Conservation (phyloP, 495 filamentous ascomycete genomes). For the Aspergillus egyptiacus region DNA sequence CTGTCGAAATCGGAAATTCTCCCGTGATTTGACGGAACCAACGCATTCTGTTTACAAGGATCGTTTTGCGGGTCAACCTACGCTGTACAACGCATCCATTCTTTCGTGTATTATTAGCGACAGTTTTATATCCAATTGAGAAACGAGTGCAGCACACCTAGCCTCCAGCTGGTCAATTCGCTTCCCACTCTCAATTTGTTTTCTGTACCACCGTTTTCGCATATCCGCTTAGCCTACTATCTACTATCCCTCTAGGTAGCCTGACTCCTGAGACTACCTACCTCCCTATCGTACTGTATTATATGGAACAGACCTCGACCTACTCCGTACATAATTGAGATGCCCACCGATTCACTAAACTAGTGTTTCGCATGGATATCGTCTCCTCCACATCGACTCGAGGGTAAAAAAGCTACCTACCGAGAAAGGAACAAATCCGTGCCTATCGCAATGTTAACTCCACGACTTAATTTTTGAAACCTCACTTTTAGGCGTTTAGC, state of each 20-base stretch:
- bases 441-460: conserved; percentile 3
- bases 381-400: not conserved
- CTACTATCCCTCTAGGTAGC: too few relatives aligned
- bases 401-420: not conserved
- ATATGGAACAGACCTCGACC: too few relatives aligned
- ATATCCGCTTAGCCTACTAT: too few relatives aligned
- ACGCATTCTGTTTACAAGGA: not conserved
- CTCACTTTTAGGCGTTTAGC: too few relatives aligned
- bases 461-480: not conserved
- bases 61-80: not conserved
- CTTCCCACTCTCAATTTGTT: too few relatives aligned
- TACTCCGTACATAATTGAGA: too few relatives aligned
- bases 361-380: not conserved
- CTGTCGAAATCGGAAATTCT: not conserved
- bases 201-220: too few relatives aligned
- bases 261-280: too few relatives aligned
- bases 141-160: too few relatives aligned
- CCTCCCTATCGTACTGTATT: too few relatives aligned
- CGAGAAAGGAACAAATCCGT: not conserved
- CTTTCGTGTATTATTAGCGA: not conserved
- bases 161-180: too few relatives aligned
- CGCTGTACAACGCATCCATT: not conserved
- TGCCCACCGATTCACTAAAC: too few relatives aligned
- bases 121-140: not conserved
- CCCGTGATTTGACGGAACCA: not conserved